Conservation (phyloP, 2,329 filamentous ascomycete genomes). For the Fusarium phyllophilum region DNA sequence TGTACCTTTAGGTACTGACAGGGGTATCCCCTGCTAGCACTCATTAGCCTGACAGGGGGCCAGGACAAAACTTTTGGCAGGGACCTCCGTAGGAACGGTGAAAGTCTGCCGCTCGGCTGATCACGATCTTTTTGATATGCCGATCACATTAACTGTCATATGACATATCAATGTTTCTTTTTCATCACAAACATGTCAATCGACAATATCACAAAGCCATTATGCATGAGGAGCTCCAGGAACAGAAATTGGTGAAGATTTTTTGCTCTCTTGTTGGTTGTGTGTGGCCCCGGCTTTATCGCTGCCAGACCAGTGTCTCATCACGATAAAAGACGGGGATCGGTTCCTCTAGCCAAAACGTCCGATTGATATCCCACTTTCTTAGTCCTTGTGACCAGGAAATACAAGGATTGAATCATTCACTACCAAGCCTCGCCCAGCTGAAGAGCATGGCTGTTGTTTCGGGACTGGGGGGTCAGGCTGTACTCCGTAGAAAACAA, state of each 20-base stretch:
- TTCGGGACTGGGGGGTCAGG: constrained; percentile 27
- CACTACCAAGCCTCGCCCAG: constrained; percentile 11
- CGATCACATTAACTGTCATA: constrained; percentile 6
- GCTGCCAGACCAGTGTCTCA: constrained; percentile 43
- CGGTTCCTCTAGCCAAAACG: constrained; percentile 19
- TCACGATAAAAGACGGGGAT: constrained; percentile 23
- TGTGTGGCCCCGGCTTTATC: constrained; percentile 28
- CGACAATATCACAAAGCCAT: not conserved
- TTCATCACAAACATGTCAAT: not conserved
- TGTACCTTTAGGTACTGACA: too few relatives aligned
- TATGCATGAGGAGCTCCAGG: not conserved
- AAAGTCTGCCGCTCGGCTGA: not conserved
- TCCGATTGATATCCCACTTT: constrained; percentile 9
- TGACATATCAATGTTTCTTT: not conserved
- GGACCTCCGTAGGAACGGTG: constrained; percentile 36
- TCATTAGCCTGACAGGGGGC: too few relatives aligned
- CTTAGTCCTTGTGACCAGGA: not conserved
- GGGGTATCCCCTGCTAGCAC: too few relatives aligned
- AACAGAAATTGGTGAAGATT: constrained; percentile 9
- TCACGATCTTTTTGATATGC: constrained; percentile 25
- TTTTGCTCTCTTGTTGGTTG: not conserved
- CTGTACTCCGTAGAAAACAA: constrained; percentile 14
- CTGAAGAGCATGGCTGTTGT: constrained; percentile 22
- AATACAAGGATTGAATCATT: constrained; percentile 16
- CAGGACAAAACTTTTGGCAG: too few relatives aligned